Conservation (phyloP, 148 eudicot species). For the Agrostemma githago region DNA sequence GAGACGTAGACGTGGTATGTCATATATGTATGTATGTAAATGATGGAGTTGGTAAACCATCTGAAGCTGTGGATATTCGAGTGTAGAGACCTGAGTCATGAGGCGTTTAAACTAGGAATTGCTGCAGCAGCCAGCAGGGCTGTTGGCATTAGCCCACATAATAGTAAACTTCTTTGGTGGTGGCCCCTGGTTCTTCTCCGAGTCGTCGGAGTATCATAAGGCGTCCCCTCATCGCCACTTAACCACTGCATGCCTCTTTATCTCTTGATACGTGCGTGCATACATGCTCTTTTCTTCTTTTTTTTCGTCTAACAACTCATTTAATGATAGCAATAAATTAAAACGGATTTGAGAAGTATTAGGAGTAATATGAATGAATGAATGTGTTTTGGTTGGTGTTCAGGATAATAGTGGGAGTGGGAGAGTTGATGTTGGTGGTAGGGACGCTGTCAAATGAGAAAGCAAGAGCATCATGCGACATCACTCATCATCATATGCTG, state of each 20-base stretch:
- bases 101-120: constrained; percentile 55
- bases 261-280: constrained; percentile 46
- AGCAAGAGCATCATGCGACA: constrained; percentile 57
- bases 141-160: constrained; percentile 54
- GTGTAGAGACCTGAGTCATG: constrained; percentile 71
- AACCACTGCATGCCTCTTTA: constrained; percentile 52
- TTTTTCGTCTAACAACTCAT: no score
- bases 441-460: constrained; percentile 62
- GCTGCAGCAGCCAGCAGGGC: constrained; percentile 55
- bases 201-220: constrained; percentile 41
- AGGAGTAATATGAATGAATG: neutral
- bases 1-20: neutral
- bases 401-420: constrained; percentile 53
- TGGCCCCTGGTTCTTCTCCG: constrained; percentile 39
- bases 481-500: constrained; percentile 57
- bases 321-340: neutral
- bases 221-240: constrained; percentile 51
- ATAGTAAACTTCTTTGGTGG: constrained; percentile 64
- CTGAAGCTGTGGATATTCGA: constrained; percentile 74
- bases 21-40: no score
- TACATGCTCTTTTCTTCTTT: neutral
- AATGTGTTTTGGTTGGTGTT: no score
- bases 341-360: neutral
- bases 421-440: constrained; percentile 57
- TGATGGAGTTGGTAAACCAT: constrained; percentile 61